These are phyloP conservation scores for Xylaria acuta DNA, from an alignment of 495 filamentous ascomycete genomes.

Conservation along the genomic window DNA sequence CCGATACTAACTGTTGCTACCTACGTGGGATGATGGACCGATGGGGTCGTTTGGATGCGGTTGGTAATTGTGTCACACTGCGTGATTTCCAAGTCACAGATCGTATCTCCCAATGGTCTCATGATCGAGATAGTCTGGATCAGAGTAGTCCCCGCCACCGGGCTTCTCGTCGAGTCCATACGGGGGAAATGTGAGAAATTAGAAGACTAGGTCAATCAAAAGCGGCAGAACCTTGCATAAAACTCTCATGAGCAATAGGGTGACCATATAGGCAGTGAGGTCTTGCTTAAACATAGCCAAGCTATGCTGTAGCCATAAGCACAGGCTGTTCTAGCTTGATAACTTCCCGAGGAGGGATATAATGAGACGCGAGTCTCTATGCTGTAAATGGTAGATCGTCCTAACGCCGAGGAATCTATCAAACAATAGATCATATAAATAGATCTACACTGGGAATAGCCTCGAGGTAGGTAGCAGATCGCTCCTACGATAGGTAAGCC, in stretches of 20 bases:
- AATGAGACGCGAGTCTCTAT: not conserved
- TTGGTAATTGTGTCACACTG: not conserved
- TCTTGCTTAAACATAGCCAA: not conserved
- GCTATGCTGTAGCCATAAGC: too few species aligned
- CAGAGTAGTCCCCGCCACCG: not conserved
- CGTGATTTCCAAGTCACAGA: not conserved
- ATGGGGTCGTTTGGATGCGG: not conserved
- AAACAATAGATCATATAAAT: not conserved
- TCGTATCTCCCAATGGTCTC: not conserved
- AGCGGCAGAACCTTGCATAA: not conserved
- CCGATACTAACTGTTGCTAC: not conserved
- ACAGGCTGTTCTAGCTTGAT: not conserved
- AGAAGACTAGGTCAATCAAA: too few species aligned
- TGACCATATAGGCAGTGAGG: not conserved
- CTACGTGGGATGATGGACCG: not conserved
- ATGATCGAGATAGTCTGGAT: not conserved
- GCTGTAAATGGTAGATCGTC: not conserved
- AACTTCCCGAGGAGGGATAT: not conserved
- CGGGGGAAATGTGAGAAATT: not conserved
- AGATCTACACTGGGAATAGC: too few species aligned
- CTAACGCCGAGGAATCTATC: not conserved
- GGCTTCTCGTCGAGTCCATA: not conserved
- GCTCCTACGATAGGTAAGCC: not conserved
- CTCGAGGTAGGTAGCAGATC: not conserved
- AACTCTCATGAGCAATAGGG: not conserved